Percentiles rank a stretch among this genome's conserved stretches.
These are phyloP conservation scores for Penicillium sp. DNA, from an alignment of 2,329 filamentous ascomycete genomes.

Conservation along the genomic window DNA sequence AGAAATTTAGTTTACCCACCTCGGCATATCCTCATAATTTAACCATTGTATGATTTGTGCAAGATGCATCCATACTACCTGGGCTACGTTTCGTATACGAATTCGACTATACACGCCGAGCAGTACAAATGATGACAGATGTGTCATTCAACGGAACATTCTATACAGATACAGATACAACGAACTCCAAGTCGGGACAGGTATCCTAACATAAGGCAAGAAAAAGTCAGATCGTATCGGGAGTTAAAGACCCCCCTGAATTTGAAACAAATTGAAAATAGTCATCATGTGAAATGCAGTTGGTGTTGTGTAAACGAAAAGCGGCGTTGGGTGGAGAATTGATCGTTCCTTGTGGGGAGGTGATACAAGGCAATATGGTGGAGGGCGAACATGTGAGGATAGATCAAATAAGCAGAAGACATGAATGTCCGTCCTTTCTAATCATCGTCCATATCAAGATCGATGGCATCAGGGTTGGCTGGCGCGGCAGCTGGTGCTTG, in stretches of 20 bases:
- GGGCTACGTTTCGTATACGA: background rate
- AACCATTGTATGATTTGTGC: background rate
- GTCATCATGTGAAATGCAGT: conserved; percentile 11
- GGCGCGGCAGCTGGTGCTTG: conserved; percentile 43
- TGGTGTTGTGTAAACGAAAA: conserved; percentile 6
- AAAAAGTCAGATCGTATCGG: background rate
- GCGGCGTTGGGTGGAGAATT: conserved; percentile 2
- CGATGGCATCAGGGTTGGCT: conserved; percentile 83
- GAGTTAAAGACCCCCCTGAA: background rate
- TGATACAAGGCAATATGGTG: conserved; percentile 10
- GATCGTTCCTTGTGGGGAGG: conserved; percentile 14
- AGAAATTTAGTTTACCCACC: background rate
- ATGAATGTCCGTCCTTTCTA: conserved; percentile 13
- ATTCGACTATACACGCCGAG: background rate
- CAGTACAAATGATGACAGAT: background rate
- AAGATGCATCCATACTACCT: background rate
- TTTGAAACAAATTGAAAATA: conserved; percentile 4
- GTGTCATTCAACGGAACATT: background rate
- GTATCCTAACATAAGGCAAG: conserved; percentile 1
- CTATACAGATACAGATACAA: conserved; percentile 7
- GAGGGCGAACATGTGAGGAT: conserved; percentile 11
- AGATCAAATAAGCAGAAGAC: conserved; percentile 2
- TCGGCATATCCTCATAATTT: background rate
- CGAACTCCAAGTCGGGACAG: background rate
- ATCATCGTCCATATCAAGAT: conserved; percentile 58